These are phyloP conservation scores for Coniochaeta hoffmannii DNA, from an alignment of 2,329 filamentous ascomycete genomes.

Conservation along the genomic window DNA sequence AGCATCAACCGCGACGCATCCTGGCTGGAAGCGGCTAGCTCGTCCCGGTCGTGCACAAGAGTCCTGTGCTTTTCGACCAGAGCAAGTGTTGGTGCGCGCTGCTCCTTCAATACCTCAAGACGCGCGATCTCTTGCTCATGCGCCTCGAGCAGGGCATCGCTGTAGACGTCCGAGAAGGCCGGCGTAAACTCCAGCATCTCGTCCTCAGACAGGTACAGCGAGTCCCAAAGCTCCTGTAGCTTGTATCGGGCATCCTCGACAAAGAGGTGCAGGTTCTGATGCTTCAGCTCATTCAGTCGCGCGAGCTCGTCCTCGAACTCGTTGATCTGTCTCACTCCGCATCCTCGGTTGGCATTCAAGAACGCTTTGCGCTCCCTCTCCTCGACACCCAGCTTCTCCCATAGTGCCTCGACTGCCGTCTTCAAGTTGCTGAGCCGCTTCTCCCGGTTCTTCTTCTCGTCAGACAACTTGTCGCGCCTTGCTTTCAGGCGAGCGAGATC, in stretches of 20 bases:
- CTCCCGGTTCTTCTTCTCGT: slow-evolving; percentile 66
- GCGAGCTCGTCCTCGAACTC: slow-evolving; percentile 89
- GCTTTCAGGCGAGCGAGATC: slow-evolving; percentile 66
- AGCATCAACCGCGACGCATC: slow-evolving; percentile 90
- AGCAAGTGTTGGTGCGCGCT: slow-evolving; percentile 75
- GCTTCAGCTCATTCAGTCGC: slow-evolving; percentile 84
- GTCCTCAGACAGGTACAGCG: slow-evolving; percentile 89
- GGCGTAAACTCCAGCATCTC: slow-evolving; percentile 98
- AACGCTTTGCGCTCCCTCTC: slow-evolving; percentile 79
- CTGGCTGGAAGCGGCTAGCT: slow-evolving; percentile 83
- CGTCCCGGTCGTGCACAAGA: slow-evolving; percentile 77
- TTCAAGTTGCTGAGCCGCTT: slow-evolving; percentile 56
- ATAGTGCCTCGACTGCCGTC: slow-evolving; percentile 72
- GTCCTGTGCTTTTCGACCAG: slow-evolving; percentile 78
- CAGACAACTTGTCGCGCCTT: slow-evolving; percentile 73
- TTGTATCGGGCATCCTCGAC: slow-evolving; percentile 89
- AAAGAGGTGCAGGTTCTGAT: slow-evolving; percentile 90
- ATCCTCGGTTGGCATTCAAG: slow-evolving; percentile 80
- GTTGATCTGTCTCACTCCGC: slow-evolving; percentile 84
- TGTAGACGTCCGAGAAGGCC: slow-evolving; percentile 94
- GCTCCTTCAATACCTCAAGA: slow-evolving; percentile 74
- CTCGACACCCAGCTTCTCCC: slow-evolving; percentile 81
- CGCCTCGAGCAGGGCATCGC: slow-evolving; percentile 86
- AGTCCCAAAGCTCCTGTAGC: slow-evolving; percentile 92
- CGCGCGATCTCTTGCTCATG: slow-evolving; percentile 87